phyloP scores from a whole-genome alignment of 371 early-diverging fungal species.

The Mucor irregularis region DNA sequence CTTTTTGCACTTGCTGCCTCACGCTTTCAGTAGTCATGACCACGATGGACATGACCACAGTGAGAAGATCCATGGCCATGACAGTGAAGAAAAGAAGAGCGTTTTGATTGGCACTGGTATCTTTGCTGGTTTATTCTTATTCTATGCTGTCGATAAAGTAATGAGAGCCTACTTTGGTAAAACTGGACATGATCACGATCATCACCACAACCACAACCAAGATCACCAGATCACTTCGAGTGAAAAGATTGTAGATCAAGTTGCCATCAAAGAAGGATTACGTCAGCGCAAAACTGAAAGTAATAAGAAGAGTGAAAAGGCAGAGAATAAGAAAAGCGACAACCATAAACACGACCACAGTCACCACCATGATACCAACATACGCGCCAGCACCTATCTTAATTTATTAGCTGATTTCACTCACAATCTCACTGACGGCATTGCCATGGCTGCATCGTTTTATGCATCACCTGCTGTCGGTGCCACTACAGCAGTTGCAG shows the following conservation, averaged over 20 bases:
- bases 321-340: neutral
- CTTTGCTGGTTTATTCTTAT: constrained; percentile 73
- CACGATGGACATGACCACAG: constrained; percentile 32
- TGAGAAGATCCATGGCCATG: constrained; percentile 27
- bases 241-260: neutral
- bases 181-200: constrained; percentile 57
- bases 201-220: constrained; percentile 35
- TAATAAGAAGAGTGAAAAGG: neutral
- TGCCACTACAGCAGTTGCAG: constrained; percentile 84
- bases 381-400: constrained; percentile 74
- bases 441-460: constrained; percentile 89
- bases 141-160: constrained; percentile 78
- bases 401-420: constrained; percentile 86
- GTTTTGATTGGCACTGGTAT: constrained; percentile 72
- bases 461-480: constrained; percentile 86
- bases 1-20: constrained; percentile 84
- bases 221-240: too few relatives aligned
- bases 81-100: constrained; percentile 47
- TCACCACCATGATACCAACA: neutral
- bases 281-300: neutral
- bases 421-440: constrained; percentile 90
- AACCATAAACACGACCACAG: constrained; percentile 5
- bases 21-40: constrained; percentile 54
- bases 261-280: constrained; percentile 1
- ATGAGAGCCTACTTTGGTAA: constrained; percentile 74